Evolutionary conservation across 2,329 filamentous ascomycete species (phyloP).

Genomic region (Tolypocladium endophyticum): DNA sequence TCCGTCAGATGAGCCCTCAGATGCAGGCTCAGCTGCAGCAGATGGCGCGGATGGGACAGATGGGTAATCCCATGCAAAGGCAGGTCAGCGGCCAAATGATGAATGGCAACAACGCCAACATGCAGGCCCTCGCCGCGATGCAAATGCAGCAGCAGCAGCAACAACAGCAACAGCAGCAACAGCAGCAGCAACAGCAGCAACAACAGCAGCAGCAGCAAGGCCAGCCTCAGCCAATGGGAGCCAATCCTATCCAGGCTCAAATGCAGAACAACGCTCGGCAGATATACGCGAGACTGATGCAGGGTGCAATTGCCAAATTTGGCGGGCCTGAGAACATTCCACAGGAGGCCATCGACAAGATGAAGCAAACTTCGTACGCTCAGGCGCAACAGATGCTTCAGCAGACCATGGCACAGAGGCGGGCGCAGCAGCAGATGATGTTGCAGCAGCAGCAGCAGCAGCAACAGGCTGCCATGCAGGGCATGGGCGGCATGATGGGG

Average conservation of each 20-base stretch:
- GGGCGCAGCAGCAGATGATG: conserved; percentile 22
- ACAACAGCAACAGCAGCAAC: conserved; percentile 20
- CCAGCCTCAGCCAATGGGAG: conserved; percentile 18
- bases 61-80: conserved; percentile 27
- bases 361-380: conserved; percentile 29
- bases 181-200: conserved; percentile 18
- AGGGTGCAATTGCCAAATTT: conserved; percentile 20
- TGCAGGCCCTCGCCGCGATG: conserved; percentile 28
- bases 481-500: conserved; percentile 45
- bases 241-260: conserved; percentile 19
- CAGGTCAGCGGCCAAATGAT: conserved; percentile 29
- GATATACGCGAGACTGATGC: conserved; percentile 30
- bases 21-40: conserved; percentile 27
- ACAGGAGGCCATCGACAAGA: conserved; percentile 29
- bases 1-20: conserved; percentile 24
- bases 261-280: conserved; percentile 21
- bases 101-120: conserved; percentile 26
- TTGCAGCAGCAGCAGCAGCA: conserved; percentile 27
- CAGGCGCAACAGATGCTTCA: conserved; percentile 27
- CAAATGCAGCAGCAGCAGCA: conserved; percentile 22
- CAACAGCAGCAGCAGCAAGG: conserved; percentile 21
- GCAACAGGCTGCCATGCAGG: conserved; percentile 31
- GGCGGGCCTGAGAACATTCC: conserved; percentile 36
- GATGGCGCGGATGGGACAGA: conserved; percentile 24
- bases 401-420: conserved; percentile 18